Base-by-base conservation (phyloP, 495 filamentous ascomycete genomes). In the Monascus purpureus region DNA sequence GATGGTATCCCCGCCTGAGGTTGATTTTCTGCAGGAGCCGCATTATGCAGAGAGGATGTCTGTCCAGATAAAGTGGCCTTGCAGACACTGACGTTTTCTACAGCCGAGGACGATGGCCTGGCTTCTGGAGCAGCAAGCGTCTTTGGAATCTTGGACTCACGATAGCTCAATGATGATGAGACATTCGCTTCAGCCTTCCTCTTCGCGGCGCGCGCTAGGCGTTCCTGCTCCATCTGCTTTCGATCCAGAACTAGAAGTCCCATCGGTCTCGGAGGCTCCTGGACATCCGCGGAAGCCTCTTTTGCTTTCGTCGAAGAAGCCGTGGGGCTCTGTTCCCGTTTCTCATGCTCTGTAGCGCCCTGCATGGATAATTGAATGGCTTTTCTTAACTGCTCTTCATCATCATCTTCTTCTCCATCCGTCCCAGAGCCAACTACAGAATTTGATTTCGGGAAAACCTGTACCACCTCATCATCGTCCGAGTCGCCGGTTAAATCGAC, bases 201-300 rank as follows among this genome's bases (percentile, higher is more conserved):
- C 41, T 80, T 80, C 13, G 59, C 53, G 4, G 68, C 37, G 23
- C 87, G 67, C 12, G 75, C 77, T 6, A 94, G 65, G 13, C 88
- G 70, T 43, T 92, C 88, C 44, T 76, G 59, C 41, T 96, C 88
- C 83, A 93, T 90, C 37, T 76, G 64, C 49, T 79, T 81, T 7
- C 86, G 70, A 51, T 93, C 68, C 0, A 86, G 50, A 0, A 72
- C 74, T 2, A 65, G 32, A 0, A 72, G 25, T 4, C 61, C 48
- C 8, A 51, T 31, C 1, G 31, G 17, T 8, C 17, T 30, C 9
- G 31, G 5, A n/a, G 22, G 9, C 12, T 33, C 1, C 13, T 28
- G 16, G 8, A 29, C 13, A 15, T 12, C 26, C 12, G 27, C n/a
- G 13, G 16, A 17, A 15, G 2, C 13, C 17, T 27, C 13, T 23